Percentiles rank a stretch among this genome's conserved stretches.
phyloP scores from a whole-genome alignment of 2,329 filamentous ascomycete genomes.

The Cladophialophora exuberans region DNA sequence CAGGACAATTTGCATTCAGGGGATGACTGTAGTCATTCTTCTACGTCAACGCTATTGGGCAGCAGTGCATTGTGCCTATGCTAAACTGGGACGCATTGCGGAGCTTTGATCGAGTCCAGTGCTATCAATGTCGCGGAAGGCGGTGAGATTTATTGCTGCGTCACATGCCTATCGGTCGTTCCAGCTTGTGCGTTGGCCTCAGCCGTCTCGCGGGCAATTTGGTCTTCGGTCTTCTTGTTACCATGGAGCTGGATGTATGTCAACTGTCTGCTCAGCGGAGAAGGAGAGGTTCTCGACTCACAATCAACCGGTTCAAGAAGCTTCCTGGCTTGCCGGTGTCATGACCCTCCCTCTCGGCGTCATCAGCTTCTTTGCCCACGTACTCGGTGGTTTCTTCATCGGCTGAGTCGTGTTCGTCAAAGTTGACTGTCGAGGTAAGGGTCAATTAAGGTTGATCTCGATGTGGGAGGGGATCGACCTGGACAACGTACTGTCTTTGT shows the following conservation, averaged over 20 bases:
- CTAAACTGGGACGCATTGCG: too few relatives aligned
- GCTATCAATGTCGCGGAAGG: neutral
- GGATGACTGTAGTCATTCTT: slow-evolving; percentile 1
- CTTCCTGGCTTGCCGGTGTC: slow-evolving; percentile 29
- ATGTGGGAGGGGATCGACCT: neutral
- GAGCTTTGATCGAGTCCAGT: too few relatives aligned
- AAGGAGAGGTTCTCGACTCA: neutral
- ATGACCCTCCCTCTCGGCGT: slow-evolving; percentile 30
- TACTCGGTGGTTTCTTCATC: slow-evolving; percentile 32
- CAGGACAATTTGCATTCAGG: too few relatives aligned
- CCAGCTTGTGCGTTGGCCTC: slow-evolving; percentile 19
- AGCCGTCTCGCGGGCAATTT: slow-evolving; percentile 24
- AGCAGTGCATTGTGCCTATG: neutral
- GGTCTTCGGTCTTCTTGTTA: slow-evolving; percentile 34
- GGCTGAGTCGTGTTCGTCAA: slow-evolving; percentile 31
- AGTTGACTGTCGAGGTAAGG: slow-evolving; percentile 20
- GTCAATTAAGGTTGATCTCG: neutral
- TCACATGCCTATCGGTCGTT: slow-evolving; percentile 15
- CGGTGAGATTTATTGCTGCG: slow-evolving; percentile 20
- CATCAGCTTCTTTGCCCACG: slow-evolving; percentile 31
- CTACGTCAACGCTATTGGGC: slow-evolving; percentile 2
- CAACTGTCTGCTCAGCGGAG: neutral
- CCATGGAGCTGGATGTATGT: slow-evolving; percentile 25
- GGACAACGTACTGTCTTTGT: slow-evolving; percentile 27
- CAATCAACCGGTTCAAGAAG: slow-evolving; percentile 33